Evolutionary conservation across 768 basidiomycete genomes (phyloP).

Genomic region (Mycena metata): DNA sequence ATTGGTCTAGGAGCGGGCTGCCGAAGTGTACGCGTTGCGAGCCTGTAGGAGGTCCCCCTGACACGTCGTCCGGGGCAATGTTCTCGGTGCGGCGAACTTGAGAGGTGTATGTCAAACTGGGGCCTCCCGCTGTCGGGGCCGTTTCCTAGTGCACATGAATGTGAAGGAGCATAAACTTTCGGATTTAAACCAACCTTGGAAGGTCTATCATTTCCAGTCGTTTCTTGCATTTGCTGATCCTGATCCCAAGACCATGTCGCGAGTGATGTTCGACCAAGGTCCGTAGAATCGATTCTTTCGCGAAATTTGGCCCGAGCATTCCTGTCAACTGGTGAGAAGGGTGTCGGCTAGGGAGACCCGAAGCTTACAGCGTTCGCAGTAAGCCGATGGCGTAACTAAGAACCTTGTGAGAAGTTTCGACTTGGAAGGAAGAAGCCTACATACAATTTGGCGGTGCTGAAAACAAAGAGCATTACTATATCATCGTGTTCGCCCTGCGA

Average conservation of each 20-base stretch:
- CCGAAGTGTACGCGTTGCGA: constrained; percentile 25
- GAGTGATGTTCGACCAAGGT: constrained; percentile 58
- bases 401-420: constrained; percentile 39
- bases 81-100: constrained; percentile 10
- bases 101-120: constrained; percentile 12
- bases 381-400: constrained; percentile 51
- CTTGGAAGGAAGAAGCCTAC: constrained; percentile 40
- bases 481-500: constrained; percentile 50
- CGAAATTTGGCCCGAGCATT: constrained; percentile 54
- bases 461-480: constrained; percentile 62
- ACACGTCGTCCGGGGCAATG: constrained; percentile 18
- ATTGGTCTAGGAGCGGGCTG: constrained; percentile 27
- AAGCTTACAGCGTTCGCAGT: constrained; percentile 49
- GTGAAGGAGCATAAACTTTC: background rate
- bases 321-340: constrained; percentile 1
- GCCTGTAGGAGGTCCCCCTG: background rate
- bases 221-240: constrained; percentile 20
- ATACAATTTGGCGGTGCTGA: constrained; percentile 65
- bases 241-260: constrained; percentile 52
- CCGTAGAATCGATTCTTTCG: constrained; percentile 53
- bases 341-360: background rate
- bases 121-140: constrained; percentile 7
- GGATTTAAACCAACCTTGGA: background rate
- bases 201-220: background rate
- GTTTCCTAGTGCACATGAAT: constrained; percentile 5